Base-by-base conservation (phyloP, 129 eudicot species). In the Rutidosis leptorrhynchoides region DNA sequence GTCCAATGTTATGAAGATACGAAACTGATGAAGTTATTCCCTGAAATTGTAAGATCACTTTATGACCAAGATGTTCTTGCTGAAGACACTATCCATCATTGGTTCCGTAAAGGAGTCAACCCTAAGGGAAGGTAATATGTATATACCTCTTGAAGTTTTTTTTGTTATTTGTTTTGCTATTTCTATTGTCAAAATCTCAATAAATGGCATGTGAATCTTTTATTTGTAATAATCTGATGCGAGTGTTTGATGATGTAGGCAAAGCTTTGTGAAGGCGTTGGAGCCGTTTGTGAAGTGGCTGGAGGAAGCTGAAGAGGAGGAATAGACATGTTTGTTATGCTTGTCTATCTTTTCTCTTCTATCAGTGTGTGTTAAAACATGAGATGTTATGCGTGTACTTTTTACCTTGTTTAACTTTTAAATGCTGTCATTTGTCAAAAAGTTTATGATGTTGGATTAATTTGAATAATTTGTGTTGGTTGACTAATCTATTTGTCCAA, bases 41-140 rank as follows among this genome's bases (percentile, higher is more conserved):
- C 97, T 49, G 97, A 90, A 40, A 86, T 90, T 19, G 87, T 90
- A 70, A 90, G 89, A 77, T 86, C 95, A n/a, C 85, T 90, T 24
- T 90, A 90, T 76, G 97, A 90, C 67, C 88, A 81, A 76, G 97
- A 90, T 53, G 97, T 90, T 30, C 90, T 90, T 75, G 95, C 97
- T 23, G 97, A 90, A 78, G 97, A 94, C 60, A 94, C 99, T 58
- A 89, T 94, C 49, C 95, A 86, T 69, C 97, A 89, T 71, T 94
- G 99, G 99, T 89, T 89, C 54, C 95, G 93, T 42, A 89, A 94
- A 73, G 99, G 99, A 81, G 56, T 96, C 69, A 89, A 89, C 71
- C 99, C 80, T 10, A 94, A 89, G 84, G 99, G 99, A 85, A 89
- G 99, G 99, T 89, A n/a, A n/a, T n/a, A n/a, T n/a, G n/a, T n/a